Conservation (phyloP, 2,329 filamentous ascomycete species). For the Colletotrichum sp. region DNA sequence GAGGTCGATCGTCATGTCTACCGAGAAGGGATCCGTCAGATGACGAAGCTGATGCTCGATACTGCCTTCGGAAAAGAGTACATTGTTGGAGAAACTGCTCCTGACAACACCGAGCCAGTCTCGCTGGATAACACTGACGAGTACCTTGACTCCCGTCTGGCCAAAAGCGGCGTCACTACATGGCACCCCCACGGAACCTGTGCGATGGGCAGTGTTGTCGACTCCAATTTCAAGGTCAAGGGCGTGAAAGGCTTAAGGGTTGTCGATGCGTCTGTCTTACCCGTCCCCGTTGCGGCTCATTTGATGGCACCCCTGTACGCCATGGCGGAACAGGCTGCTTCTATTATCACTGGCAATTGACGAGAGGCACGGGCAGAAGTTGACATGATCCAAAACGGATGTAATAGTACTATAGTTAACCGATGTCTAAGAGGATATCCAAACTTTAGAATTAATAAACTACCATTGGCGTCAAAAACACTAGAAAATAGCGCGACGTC, state of each 20-base stretch:
- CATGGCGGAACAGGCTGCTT: conserved; percentile 64
- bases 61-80: conserved; percentile 16
- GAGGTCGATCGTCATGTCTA: conserved; percentile 33
- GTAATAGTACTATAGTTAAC: background rate
- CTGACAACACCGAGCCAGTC: background rate
- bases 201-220: conserved; percentile 35
- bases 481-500: background rate
- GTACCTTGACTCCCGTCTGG: background rate
- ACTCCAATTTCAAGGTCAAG: conserved; percentile 38
- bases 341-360: conserved; percentile 47
- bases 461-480: background rate
- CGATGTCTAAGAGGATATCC: background rate
- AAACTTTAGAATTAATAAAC: background rate
- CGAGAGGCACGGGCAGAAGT: background rate
- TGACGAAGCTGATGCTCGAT: conserved; percentile 24
- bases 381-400: background rate
- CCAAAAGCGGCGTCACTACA: background rate
- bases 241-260: conserved; percentile 39
- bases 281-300: conserved; percentile 50
- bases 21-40: conserved; percentile 28
- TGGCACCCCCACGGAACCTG: conserved; percentile 31
- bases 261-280: conserved; percentile 36
- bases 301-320: conserved; percentile 58
- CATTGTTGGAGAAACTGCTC: background rate
- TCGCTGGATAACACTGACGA: background rate